phyloP scores from a whole-genome alignment of 352 stramenopile genomes.

The Albugo candida region DNA sequence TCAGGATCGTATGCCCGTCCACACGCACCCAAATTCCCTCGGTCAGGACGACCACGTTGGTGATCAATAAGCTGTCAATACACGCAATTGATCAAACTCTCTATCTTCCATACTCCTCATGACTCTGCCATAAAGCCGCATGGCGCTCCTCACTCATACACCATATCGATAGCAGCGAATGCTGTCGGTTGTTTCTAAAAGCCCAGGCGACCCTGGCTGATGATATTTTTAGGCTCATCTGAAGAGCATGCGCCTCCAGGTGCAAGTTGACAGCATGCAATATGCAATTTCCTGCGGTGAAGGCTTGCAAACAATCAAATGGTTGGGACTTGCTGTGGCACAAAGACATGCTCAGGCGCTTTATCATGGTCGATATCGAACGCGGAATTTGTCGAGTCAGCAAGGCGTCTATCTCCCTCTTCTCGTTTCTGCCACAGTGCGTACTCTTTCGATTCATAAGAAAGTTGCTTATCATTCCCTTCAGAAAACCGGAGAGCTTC shows the following conservation, averaged over 20 bases:
- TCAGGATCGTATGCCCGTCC: no score
- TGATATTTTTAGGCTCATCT: not conserved
- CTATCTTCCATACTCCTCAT: no score
- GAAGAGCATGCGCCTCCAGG: conserved; percentile 27
- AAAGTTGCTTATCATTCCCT: not conserved
- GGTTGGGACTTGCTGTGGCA: conserved; percentile 58
- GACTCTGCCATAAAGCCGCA: no score
- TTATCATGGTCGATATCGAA: conserved; percentile 48
- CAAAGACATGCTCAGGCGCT: conserved; percentile 50
- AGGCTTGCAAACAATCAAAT: conserved; percentile 55
- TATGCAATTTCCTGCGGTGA: conserved; percentile 64
- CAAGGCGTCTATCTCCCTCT: conserved; percentile 66
- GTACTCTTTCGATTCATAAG: not conserved
- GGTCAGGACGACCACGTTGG: no score
- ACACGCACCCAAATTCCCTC: no score
- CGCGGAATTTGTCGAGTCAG: conserved; percentile 52
- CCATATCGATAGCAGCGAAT: no score
- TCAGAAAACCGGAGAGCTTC: conserved; percentile 19
- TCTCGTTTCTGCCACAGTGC: conserved; percentile 19
- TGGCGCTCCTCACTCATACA: no score
- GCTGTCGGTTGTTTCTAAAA: no score
- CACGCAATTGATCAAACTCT: no score
- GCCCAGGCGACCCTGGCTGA: no score
- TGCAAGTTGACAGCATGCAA: conserved; percentile 45
- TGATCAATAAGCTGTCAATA: no score